Evolutionary conservation across 2,329 filamentous ascomycete species (phyloP).

Genomic region (Plectosphaerella plurivora): DNA sequence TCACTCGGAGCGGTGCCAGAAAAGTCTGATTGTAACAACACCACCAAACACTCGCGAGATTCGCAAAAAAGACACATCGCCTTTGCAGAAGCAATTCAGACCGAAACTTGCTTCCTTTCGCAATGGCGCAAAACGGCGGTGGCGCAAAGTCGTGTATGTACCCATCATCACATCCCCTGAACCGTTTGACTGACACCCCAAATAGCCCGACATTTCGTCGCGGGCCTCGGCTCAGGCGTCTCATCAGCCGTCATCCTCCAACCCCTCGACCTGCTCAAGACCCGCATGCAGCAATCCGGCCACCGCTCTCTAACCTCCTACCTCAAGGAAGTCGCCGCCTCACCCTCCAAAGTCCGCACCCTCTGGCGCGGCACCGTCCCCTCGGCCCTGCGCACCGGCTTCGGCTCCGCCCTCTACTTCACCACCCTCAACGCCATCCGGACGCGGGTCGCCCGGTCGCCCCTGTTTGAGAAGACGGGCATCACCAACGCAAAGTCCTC

Average conservation of each 20-base stretch:
- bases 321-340: slow-evolving; percentile 63
- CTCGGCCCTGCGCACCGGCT: slow-evolving; percentile 87
- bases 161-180: slow-evolving; percentile 1
- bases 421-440: slow-evolving; percentile 79
- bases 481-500: slow-evolving; percentile 33
- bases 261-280: slow-evolving; percentile 94
- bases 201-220: slow-evolving; percentile 77
- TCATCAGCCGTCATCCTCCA: slow-evolving; percentile 87
- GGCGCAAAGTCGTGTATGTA: background rate
- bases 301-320: slow-evolving; percentile 64
- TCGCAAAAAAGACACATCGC: background rate
- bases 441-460: background rate
- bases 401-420: slow-evolving; percentile 93
- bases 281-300: slow-evolving; percentile 84
- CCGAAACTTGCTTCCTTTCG: background rate
- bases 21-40: background rate
- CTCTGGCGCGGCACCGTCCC: slow-evolving; percentile 93
- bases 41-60: background rate
- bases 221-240: slow-evolving; percentile 82
- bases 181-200: background rate
- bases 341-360: slow-evolving; percentile 58
- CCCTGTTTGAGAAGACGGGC: background rate
- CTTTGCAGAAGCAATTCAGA: background rate
- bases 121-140: slow-evolving; percentile 4
- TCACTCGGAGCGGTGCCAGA: too few relatives aligned